Evolutionary conservation across 176 grass and related monocot genomes (phyloP).

Genomic region (Oropetium thomaeum): DNA sequence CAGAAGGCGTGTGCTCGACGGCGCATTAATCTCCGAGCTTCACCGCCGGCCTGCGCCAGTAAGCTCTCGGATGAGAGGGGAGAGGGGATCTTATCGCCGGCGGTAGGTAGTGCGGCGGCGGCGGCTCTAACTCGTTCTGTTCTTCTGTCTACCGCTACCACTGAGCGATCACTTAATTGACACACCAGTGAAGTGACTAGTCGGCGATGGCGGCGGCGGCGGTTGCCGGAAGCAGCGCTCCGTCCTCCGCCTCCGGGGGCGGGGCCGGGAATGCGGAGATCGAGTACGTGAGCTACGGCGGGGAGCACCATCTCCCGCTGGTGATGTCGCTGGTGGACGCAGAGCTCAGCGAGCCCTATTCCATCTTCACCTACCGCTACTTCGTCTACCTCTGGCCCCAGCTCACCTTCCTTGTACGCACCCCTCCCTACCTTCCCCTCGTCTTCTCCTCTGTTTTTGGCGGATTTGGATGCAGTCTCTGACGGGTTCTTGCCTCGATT

Average conservation of each 20-base stretch:
- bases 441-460: background rate
- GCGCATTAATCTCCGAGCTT: background rate
- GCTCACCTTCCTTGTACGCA: slow-evolving; percentile 79
- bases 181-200: background rate
- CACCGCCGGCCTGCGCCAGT: background rate
- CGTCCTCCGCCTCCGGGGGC: background rate
- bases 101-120: background rate
- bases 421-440: background rate
- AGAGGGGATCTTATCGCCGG: background rate
- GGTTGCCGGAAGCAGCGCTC: background rate
- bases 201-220: slow-evolving; percentile 20
- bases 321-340: slow-evolving; percentile 92
- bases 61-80: background rate
- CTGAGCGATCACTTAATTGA: too few species aligned
- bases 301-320: slow-evolving; percentile 88
- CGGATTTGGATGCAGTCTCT: slow-evolving; percentile 11
- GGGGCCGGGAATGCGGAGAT: slow-evolving; percentile 30
- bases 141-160: background rate
- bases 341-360: slow-evolving; percentile 99
- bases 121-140: background rate
- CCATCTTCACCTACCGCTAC: slow-evolving; percentile 99
- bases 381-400: slow-evolving; percentile 97
- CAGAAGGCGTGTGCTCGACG: too few species aligned
- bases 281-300: slow-evolving; percentile 81
- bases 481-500: slow-evolving; percentile 1